Base-by-base conservation (phyloP, 2,329 filamentous ascomycete species). In the Penicillium expansum region DNA sequence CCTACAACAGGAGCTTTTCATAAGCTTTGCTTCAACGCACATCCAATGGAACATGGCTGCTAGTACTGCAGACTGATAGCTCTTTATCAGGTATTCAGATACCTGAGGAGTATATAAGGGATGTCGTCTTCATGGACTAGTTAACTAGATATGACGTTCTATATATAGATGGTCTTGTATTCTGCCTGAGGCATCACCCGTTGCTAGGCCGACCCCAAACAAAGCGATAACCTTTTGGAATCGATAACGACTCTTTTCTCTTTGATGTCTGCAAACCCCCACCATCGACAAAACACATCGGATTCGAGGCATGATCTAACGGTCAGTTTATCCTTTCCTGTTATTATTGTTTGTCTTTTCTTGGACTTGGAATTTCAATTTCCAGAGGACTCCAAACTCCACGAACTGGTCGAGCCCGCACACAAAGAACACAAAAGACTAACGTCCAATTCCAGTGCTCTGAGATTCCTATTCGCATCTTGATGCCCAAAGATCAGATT, bases 151-250 rank as follows among this genome's bases (percentile, higher is more conserved):
- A 24, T 48, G 42, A 4, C 5, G 3, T 9, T 41, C 20, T 48
- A 14, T 20, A 18, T 8, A 18, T n/a, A 14, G 20, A 39, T 39
- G 41, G 14, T 18, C 18, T 18, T 7, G 3, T 30, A 4, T 6
- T 11, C 24, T 45, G 53, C 57, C 52, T 62, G 33, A 60, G 57
- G 57, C 55, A 51, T 4, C 9, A 22, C 2, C 38, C 24, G 60
- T 62, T 62, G 60, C 60, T 58, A 41, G 60, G 60, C 47, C 47
- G 32, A 44, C n/a, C 24, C 22, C 52, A 60, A 58, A 55, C 48
- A 60, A 56, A 60, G n/a, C 43, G 49, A 53, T 62, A 47, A 47
- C 44, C 44, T 24, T 24, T 18, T 24, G 14, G n/a, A 18, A 60
- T 62, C 52, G 60, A 62, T 62, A 62, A 60, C 57, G 51, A 14